These are phyloP conservation scores for Jacaranda copaia DNA, from an alignment of 257 asterid genomes.

Conservation along the genomic window DNA sequence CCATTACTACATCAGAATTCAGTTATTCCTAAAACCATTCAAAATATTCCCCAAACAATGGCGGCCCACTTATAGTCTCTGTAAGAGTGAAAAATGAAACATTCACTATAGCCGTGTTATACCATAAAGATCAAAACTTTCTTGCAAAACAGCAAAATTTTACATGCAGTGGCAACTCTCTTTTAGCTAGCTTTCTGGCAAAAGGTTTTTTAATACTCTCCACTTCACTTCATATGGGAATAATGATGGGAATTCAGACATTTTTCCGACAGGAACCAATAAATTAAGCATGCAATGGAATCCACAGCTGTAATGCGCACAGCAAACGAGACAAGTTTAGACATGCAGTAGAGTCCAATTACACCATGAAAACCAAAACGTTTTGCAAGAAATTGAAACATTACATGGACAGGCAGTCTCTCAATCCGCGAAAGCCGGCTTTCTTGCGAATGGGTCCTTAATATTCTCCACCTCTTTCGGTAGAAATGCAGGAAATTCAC, in stretches of 20 bases:
- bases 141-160: not conserved
- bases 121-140: not conserved
- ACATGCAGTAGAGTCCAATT: constrained; percentile 18
- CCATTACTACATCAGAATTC: constrained; percentile 16
- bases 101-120: not conserved
- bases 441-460: constrained; percentile 74
- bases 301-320: not conserved
- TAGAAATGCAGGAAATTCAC: constrained; percentile 59
- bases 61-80: not conserved
- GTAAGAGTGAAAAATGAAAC: not conserved
- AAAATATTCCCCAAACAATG: not conserved
- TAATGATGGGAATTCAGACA: constrained; percentile 38
- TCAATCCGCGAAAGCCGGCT: constrained; percentile 76
- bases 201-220: constrained; percentile 49
- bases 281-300: constrained; percentile 28
- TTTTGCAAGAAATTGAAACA: not conserved
- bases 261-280: not conserved
- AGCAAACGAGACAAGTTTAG: not conserved
- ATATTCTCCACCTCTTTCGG: constrained; percentile 52
- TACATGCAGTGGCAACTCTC: constrained; percentile 47
- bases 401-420: constrained; percentile 72
- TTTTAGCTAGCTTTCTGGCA: constrained; percentile 53
- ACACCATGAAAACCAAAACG: constrained; percentile 7
- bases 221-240: constrained; percentile 54
- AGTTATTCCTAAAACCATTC: too few species aligned